Evolutionary conservation across 2,329 filamentous ascomycete species (phyloP).

Genomic region (Beauveria sp.): DNA sequence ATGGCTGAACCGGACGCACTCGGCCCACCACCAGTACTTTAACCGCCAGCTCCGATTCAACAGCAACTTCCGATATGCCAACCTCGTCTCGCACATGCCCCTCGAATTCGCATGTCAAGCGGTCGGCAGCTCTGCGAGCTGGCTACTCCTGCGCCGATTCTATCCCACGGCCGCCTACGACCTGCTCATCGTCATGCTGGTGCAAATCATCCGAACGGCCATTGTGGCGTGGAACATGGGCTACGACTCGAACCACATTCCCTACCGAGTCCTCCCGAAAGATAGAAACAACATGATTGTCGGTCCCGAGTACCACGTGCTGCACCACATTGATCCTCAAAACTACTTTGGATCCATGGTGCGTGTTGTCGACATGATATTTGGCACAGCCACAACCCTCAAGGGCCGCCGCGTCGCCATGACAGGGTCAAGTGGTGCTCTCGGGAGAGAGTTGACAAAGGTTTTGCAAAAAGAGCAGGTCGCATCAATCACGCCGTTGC

Average conservation of each 20-base stretch:
- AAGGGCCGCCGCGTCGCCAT: slow-evolving; percentile 14
- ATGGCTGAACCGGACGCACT: slow-evolving; percentile 10
- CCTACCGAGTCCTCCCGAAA: slow-evolving; percentile 11
- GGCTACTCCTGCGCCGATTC: not conserved
- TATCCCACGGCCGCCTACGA: not conserved
- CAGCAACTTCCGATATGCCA: slow-evolving; percentile 1
- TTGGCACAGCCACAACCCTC: slow-evolving; percentile 14
- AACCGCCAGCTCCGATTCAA: slow-evolving; percentile 9
- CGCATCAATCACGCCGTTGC: slow-evolving; percentile 1
- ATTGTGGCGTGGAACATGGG: slow-evolving; percentile 13
- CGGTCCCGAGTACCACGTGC: slow-evolving; percentile 15
- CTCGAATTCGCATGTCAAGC: slow-evolving; percentile 10
- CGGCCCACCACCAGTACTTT: slow-evolving; percentile 12
- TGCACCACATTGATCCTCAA: slow-evolving; percentile 17
- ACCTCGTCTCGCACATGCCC: slow-evolving; percentile 11
- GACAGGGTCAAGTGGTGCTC: slow-evolving; percentile 12
- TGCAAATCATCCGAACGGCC: slow-evolving; percentile 1
- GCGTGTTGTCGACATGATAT: slow-evolving; percentile 14
- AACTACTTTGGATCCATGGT: slow-evolving; percentile 17
- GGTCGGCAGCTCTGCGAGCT: slow-evolving; percentile 8
- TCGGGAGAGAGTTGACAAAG: slow-evolving; percentile 10
- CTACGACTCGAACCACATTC: slow-evolving; percentile 14
- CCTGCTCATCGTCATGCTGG: slow-evolving; percentile 1
- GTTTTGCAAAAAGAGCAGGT: slow-evolving; percentile 7
- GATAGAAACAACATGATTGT: slow-evolving; percentile 12